Evolutionary conservation across 139 green algal species (phyloP), one percentile per base, ranked within the genome.

Genomic region (Tetradesmus lagerheimii): DNA sequence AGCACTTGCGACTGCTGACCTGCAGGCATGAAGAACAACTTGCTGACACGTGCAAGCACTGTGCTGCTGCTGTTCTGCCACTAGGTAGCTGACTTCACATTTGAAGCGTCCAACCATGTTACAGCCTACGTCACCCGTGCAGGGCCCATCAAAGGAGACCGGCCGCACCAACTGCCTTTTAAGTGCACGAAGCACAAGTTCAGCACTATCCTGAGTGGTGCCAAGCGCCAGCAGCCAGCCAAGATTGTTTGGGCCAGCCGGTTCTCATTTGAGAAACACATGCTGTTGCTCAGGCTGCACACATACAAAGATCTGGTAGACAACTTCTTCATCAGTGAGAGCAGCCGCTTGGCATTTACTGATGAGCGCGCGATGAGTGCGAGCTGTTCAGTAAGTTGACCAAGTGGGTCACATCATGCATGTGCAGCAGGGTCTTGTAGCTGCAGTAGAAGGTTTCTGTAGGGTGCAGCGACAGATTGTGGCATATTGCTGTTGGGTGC

Each of bases 301-400:
- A 81, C 75, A 25, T 81, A 81, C 75, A 81, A 81, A 34, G 75
- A 81, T 11, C 8, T 81, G 18, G 75, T 81, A 25, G 75, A 81
- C 75, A 47, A 47, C 15, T 45, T 81, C 8, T 81, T 81, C 75
- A 81, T 81, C n/a, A 81, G 75, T n/a, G 75, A 81, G 25, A 81
- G 75, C 75, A 45, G 38, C 34, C 75, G 75, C 1, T 9, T 81
- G 75, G 75, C 75, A 8, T 81, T 41, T 50, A 23, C 53, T 4
- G 53, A 12, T 66, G 53, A 53, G 8, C 45, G 45, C 45, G 11
- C 45, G 6, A 53, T 6, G 8, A 53, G 45, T 53, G 8, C n/a
- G 43, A 5, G 43, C 43, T 15, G 5, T 50, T 50, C 43, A 50
- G 6, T 50, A 50, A 15, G n/a, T n/a, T n/a, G n/a, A n/a, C n/a